phyloP scores from a whole-genome alignment of 495 filamentous ascomycete genomes.

The Penicillium mononematosum region DNA sequence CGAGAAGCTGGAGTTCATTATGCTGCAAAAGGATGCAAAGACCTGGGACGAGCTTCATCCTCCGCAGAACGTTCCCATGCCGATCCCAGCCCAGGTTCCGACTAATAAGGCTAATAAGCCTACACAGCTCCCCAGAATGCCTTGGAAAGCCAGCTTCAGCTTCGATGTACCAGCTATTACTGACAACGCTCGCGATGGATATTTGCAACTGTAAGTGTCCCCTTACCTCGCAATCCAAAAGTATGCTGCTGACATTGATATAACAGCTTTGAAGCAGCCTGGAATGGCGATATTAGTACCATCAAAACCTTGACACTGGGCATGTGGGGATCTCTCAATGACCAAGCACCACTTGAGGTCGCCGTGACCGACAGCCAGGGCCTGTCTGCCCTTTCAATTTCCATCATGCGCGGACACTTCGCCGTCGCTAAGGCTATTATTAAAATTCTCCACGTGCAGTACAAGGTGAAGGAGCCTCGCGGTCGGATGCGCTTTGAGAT shows the following conservation, averaged over 20 bases:
- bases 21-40: slow-evolving; percentile 60
- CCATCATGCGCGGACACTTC: slow-evolving; percentile 60
- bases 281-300: slow-evolving; percentile 60
- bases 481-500: slow-evolving; percentile 50
- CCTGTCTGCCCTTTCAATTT: slow-evolving; percentile 60
- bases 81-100: not conserved
- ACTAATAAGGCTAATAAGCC: slow-evolving; percentile 1
- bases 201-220: slow-evolving; percentile 49
- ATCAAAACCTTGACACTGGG: slow-evolving; percentile 49
- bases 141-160: slow-evolving; percentile 48
- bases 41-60: slow-evolving; percentile 63
- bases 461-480: slow-evolving; percentile 44
- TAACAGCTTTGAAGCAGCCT: slow-evolving; percentile 64
- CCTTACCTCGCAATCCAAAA: slow-evolving; percentile 1
- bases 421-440: slow-evolving; percentile 61
- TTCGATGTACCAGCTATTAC: slow-evolving; percentile 54
- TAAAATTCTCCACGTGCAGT: slow-evolving; percentile 65
- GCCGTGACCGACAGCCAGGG: slow-evolving; percentile 49
- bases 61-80: not conserved
- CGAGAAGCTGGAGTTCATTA: slow-evolving; percentile 47
- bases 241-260: slow-evolving; percentile 13
- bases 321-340: slow-evolving; percentile 37
- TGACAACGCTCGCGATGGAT: slow-evolving; percentile 50
- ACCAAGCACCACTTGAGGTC: slow-evolving; percentile 59
- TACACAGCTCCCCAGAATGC: slow-evolving; percentile 10